Evolutionary conservation across 768 basidiomycete genomes (phyloP).

Genomic region (Butyriboletus loyo): DNA sequence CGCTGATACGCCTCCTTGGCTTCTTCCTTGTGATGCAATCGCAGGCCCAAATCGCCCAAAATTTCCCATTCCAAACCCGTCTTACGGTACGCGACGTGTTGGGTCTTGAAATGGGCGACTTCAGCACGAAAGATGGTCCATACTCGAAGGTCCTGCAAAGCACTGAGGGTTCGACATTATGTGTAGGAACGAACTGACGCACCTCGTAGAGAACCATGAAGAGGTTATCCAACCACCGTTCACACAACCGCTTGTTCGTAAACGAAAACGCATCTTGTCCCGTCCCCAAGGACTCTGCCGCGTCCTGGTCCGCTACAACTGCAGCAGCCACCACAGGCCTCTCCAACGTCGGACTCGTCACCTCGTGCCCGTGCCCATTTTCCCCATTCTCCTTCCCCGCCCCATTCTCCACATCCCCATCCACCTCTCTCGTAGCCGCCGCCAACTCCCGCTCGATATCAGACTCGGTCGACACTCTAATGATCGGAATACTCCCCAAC

Average conservation of each 20-base stretch:
- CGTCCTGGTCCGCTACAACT: slow-evolving; percentile 26
- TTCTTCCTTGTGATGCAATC: slow-evolving; percentile 97
- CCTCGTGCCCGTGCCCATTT: slow-evolving; percentile 5
- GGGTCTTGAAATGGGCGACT: slow-evolving; percentile 97
- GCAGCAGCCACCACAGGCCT: slow-evolving; percentile 44
- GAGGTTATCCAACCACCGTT: slow-evolving; percentile 95
- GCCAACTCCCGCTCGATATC: slow-evolving; percentile 46
- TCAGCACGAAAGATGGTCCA: slow-evolving; percentile 99
- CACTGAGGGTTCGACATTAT: not conserved
- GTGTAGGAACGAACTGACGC: slow-evolving; percentile 14
- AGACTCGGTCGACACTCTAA: slow-evolving; percentile 73
- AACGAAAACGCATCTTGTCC: slow-evolving; percentile 77
- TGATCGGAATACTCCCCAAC: slow-evolving; percentile 53
- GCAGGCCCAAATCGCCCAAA: slow-evolving; percentile 86
- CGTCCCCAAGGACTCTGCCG: slow-evolving; percentile 22
- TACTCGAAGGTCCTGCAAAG: slow-evolving; percentile 76
- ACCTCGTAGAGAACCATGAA: slow-evolving; percentile 99
- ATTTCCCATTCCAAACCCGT: slow-evolving; percentile 99
- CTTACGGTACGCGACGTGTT: slow-evolving; percentile 96
- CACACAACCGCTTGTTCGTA: slow-evolving; percentile 94
- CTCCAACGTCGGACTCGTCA: slow-evolving; percentile 34
- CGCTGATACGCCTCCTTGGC: slow-evolving; percentile 97
- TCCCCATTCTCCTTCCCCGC: slow-evolving; percentile 23
- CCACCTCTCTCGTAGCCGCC: slow-evolving; percentile 26
- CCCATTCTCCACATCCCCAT: not conserved